These are phyloP conservation scores for Coleophoma eucalyptorum DNA, from an alignment of 2,329 filamentous ascomycete species.

Conservation along the genomic window DNA sequence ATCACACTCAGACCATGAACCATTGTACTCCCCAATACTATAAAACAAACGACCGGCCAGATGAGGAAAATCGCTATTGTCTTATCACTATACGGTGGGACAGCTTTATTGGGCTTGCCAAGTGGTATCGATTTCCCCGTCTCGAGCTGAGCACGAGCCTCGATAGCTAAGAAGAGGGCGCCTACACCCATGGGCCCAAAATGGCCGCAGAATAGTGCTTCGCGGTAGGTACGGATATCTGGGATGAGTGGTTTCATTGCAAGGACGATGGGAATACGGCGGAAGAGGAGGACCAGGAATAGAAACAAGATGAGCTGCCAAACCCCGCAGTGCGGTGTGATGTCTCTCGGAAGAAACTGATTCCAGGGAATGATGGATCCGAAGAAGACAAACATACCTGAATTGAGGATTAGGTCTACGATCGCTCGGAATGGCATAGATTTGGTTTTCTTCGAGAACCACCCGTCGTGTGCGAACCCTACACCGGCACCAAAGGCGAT, in stretches of 20 bases:
- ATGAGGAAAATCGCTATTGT: slow-evolving; percentile 38
- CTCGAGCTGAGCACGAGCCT: slow-evolving; percentile 48
- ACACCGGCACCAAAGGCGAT: slow-evolving; percentile 52
- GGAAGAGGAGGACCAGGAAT: slow-evolving; percentile 44
- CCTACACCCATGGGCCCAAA: slow-evolving; percentile 56
- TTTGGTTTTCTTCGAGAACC: slow-evolving; percentile 42
- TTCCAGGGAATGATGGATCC: slow-evolving; percentile 50
- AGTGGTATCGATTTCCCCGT: slow-evolving; percentile 40
- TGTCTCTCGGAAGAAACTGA: slow-evolving; percentile 31
- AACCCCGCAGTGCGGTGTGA: slow-evolving; percentile 35
- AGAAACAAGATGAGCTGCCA: slow-evolving; percentile 40
- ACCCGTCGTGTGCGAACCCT: slow-evolving; percentile 49
- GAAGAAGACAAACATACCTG: slow-evolving; percentile 51
- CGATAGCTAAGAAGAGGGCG: slow-evolving; percentile 51
- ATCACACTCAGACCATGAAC: slow-evolving; percentile 50
- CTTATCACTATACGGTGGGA: slow-evolving; percentile 27
- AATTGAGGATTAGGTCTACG: slow-evolving; percentile 51
- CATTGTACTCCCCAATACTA: slow-evolving; percentile 48
- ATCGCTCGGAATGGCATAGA: slow-evolving; percentile 42
- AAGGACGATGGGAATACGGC: slow-evolving; percentile 47
- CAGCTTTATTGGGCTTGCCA: slow-evolving; percentile 34
- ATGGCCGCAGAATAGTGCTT: slow-evolving; percentile 51
- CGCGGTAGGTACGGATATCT: slow-evolving; percentile 42
- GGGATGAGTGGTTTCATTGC: slow-evolving; percentile 42
- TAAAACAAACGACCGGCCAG: slow-evolving; percentile 51